Percentiles rank a stretch among this genome's conserved stretches.
These are phyloP conservation scores for Candida parachauliodes DNA, from an alignment of 805 yeast species.

Conservation along the genomic window DNA sequence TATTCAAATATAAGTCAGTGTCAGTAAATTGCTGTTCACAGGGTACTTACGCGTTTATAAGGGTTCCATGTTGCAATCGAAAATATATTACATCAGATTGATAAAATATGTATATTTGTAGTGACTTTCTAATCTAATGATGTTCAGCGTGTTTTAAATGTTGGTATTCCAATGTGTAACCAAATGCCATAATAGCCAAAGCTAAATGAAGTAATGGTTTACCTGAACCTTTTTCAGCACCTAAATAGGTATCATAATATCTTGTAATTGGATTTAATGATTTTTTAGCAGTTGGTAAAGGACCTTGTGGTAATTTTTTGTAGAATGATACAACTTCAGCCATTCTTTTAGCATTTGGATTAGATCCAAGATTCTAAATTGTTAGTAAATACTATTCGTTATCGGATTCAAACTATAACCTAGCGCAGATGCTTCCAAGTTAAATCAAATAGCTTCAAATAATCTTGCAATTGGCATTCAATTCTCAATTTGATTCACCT, in stretches of 20 bases:
- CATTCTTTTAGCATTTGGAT: constrained; percentile 97
- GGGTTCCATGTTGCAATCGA: neutral
- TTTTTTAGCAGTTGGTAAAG: constrained; percentile 73
- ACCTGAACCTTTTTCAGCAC: constrained; percentile 80
- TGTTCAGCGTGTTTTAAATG: constrained; percentile 47
- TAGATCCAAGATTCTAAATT: constrained; percentile 78
- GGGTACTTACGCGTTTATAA: neutral
- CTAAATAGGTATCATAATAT: constrained; percentile 83
- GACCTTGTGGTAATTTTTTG: constrained; percentile 93
- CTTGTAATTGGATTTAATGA: constrained; percentile 62
- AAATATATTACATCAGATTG: no score
- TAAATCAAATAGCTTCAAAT: no score
- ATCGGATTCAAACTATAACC: no score
- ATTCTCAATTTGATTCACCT: no score
- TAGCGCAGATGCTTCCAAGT: no score
- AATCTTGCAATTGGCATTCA: no score
- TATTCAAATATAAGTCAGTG: no score
- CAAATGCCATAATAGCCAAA: constrained; percentile 61
- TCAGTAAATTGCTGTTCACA: no score
- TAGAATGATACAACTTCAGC: constrained; percentile 92
- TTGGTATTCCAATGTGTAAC: constrained; percentile 91
- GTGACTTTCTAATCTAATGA: neutral
- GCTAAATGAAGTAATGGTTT: constrained; percentile 79
- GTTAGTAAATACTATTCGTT: neutral
- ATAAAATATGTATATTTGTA: neutral